Evolutionary conservation across 306 rosid species (phyloP).

Genomic region (Cyclanthera cordifolia): DNA sequence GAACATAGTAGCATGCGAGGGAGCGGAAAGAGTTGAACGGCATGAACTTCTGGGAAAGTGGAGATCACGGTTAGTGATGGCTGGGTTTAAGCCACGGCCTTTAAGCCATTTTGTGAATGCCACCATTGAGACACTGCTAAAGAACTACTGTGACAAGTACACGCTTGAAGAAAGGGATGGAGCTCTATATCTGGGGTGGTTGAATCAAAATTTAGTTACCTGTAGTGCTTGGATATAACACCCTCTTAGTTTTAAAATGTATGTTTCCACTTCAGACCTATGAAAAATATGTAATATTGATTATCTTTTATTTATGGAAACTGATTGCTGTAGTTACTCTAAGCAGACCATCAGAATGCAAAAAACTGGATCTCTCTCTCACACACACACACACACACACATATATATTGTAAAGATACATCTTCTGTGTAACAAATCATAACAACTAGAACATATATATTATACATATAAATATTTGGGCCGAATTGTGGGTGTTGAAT

Average conservation of each 20-base stretch:
- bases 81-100: conserved; percentile 65
- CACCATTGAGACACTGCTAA: conserved; percentile 53
- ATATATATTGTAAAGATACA: conserved; percentile 2
- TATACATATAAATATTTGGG: too few species aligned
- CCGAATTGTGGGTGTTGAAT: too few species aligned
- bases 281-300: background rate
- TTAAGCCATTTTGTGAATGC: conserved; percentile 46
- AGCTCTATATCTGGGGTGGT: conserved; percentile 70
- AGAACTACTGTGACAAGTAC: conserved; percentile 53
- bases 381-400: too few species aligned
- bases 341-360: background rate
- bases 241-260: background rate
- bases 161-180: conserved; percentile 73
- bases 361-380: too few species aligned
- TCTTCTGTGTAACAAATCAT: conserved; percentile 13
- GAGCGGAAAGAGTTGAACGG: conserved; percentile 79
- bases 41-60: conserved; percentile 59
- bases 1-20: conserved; percentile 85
- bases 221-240: conserved; percentile 76
- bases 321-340: background rate
- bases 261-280: background rate
- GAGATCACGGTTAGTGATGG: conserved; percentile 61
- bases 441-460: too few species aligned
- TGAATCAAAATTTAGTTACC: conserved; percentile 41
- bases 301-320: background rate